These are phyloP conservation scores for Hirschfeldia incana DNA, from an alignment of 345 rosid genomes.

Conservation along the genomic window DNA sequence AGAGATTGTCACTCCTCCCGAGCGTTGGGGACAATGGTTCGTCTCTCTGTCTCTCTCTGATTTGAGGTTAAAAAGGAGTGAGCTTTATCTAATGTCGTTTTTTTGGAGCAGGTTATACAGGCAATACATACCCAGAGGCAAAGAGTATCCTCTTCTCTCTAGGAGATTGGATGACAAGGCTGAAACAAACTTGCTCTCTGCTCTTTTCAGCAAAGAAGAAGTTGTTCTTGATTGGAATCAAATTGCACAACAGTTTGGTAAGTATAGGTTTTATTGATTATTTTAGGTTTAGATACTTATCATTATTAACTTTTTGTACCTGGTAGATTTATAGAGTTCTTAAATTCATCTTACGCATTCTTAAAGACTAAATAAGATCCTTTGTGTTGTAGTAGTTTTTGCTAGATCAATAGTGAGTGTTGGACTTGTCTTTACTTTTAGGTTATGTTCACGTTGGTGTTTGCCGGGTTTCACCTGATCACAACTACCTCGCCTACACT, in stretches of 20 bases:
- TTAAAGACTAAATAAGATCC: no score
- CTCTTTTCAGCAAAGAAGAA: slow-evolving; percentile 51
- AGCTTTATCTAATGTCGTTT: neutral
- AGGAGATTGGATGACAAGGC: slow-evolving; percentile 46
- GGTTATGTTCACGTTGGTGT: slow-evolving; percentile 87
- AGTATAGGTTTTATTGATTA: no score
- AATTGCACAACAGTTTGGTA: slow-evolving; percentile 72
- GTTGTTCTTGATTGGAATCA: slow-evolving; percentile 89
- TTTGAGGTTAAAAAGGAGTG: neutral
- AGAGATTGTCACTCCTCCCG: slow-evolving; percentile 65
- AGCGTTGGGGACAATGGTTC: slow-evolving; percentile 91
- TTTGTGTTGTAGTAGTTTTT: no score
- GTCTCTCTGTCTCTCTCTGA: slow-evolving; percentile 9
- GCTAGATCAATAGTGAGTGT: no score
- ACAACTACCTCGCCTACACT: slow-evolving; percentile 79
- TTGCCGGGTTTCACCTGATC: slow-evolving; percentile 89
- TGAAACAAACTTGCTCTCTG: slow-evolving; percentile 43
- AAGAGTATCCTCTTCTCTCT: slow-evolving; percentile 79
- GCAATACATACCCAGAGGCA: slow-evolving; percentile 78
- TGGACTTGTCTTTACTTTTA: slow-evolving; percentile 22
- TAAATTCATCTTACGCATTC: no score
- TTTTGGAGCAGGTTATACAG: slow-evolving; percentile 52
- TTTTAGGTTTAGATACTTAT: no score
- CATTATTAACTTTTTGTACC: no score
- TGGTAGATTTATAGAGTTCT: no score